A percentile compares a stretch with the other conserved stretches of the same genome.
Evolutionary conservation across 2,329 filamentous ascomycete genomes (phyloP).

Genomic region (Trichoderma citrinoviride): DNA sequence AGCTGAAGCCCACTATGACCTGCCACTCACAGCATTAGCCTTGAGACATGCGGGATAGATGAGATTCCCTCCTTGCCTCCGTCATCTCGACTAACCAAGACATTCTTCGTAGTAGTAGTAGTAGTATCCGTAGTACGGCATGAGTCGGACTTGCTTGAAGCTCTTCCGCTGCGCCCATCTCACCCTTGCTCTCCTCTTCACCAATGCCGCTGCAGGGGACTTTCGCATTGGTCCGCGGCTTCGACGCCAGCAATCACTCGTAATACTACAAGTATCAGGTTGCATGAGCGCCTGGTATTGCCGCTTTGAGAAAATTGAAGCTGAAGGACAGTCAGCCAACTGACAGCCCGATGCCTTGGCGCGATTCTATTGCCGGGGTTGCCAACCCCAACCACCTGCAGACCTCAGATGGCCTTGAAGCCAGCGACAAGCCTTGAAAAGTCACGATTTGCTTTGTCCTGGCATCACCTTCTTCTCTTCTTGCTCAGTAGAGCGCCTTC

Average conservation of each 20-base stretch:
- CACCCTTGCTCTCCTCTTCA: neutral
- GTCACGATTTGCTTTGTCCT: neutral
- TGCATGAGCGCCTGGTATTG: conserved; percentile 4
- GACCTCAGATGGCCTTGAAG: neutral
- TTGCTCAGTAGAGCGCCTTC: no score
- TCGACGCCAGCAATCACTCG: neutral
- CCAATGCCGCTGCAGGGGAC: neutral
- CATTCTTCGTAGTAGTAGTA: neutral
- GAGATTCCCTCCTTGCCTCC: no score
- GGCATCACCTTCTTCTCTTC: no score
- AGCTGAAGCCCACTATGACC: neutral
- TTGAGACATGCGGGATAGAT: neutral
- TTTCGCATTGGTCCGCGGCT: neutral
- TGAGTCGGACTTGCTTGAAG: neutral
- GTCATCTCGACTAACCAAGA: no score
- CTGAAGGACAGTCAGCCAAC: conserved; percentile 9
- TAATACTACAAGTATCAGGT: neutral
- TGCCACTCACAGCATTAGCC: neutral
- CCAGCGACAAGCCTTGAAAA: neutral
- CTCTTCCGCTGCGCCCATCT: neutral
- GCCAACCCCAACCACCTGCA: neutral
- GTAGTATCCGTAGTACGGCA: neutral
- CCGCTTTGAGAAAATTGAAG: neutral
- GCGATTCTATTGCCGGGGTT: neutral
- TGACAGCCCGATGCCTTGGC: neutral